A percentile compares a stretch with the other conserved stretches of the same genome.
These are phyloP conservation scores for Primulina tabacum DNA, from an alignment of 257 asterid species.

Conservation along the genomic window DNA sequence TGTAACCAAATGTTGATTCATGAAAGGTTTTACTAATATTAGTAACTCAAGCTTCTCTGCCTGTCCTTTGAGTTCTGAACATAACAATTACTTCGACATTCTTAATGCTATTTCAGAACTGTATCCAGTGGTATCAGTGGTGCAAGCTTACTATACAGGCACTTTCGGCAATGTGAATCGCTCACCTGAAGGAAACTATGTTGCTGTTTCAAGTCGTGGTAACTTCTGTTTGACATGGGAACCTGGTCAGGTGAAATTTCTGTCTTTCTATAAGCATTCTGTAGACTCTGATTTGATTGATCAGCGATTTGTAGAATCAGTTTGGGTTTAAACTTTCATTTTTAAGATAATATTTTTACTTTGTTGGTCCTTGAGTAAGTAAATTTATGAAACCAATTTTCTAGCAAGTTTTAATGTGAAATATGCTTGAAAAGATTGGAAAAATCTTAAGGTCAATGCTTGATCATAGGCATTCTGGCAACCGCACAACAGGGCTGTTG, in stretches of 20 bases:
- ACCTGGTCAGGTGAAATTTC: conserved; percentile 87
- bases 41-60: conserved; percentile 7
- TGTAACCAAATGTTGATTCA: not conserved
- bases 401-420: conserved; percentile 2
- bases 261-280: conserved; percentile 5
- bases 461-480: conserved; percentile 76
- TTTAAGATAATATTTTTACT: not conserved
- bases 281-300: not conserved
- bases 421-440: conserved; percentile 18
- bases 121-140: conserved; percentile 99
- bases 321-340: conserved; percentile 2
- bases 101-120: conserved; percentile 75
- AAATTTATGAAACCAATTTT: not conserved
- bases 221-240: conserved; percentile 98
- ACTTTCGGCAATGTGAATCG: conserved; percentile 89
- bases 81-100: conserved; percentile 23
- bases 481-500: conserved; percentile 94
- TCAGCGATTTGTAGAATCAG: not conserved
- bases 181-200: conserved; percentile 93
- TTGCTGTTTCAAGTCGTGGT: conserved; percentile 99
- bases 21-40: conserved; percentile 3
- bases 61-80: conserved; percentile 22
- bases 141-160: conserved; percentile 95
- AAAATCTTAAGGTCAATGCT: conserved; percentile 20
- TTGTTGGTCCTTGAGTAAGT: not conserved